Conservation (phyloP, 2,329 filamentous ascomycete genomes). For the Exophiala calicioides region DNA sequence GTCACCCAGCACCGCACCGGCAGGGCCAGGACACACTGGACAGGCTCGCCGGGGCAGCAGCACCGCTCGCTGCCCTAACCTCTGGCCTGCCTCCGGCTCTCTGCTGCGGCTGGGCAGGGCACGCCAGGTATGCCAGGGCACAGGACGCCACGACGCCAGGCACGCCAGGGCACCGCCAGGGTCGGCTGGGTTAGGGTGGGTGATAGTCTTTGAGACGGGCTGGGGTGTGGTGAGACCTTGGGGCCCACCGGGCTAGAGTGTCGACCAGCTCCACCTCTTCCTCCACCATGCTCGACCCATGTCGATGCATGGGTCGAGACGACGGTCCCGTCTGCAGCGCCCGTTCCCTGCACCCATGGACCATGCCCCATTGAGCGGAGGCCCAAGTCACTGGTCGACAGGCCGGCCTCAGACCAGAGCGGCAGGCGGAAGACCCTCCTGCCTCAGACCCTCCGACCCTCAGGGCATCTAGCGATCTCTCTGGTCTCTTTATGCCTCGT, state of each 20-base stretch:
- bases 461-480: constrained; percentile 29
- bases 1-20: constrained; percentile 26
- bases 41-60: no score
- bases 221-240: constrained; percentile 26
- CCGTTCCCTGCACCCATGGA: constrained; percentile 26
- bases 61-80: constrained; percentile 24
- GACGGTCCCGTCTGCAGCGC: constrained; percentile 30
- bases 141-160: no score
- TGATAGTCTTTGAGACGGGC: constrained; percentile 32
- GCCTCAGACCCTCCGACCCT: constrained; percentile 20
- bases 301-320: constrained; percentile 28
- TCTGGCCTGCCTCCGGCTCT: no score
- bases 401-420: no score
- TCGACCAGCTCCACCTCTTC: constrained; percentile 9
- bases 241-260: background rate
- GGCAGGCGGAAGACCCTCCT: no score
- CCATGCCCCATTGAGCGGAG: constrained; percentile 21
- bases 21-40: no score
- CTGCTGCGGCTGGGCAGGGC: no score
- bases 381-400: constrained; percentile 28
- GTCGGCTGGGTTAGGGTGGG: constrained; percentile 29
- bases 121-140: no score
- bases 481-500: constrained; percentile 33
- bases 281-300: constrained; percentile 27
- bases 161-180: no score